A percentile compares a stretch with the other conserved stretches of the same genome.
These are phyloP conservation scores for Pseudopyricularia javanii DNA, from an alignment of 2,329 filamentous ascomycete species.

Conservation along the genomic window DNA sequence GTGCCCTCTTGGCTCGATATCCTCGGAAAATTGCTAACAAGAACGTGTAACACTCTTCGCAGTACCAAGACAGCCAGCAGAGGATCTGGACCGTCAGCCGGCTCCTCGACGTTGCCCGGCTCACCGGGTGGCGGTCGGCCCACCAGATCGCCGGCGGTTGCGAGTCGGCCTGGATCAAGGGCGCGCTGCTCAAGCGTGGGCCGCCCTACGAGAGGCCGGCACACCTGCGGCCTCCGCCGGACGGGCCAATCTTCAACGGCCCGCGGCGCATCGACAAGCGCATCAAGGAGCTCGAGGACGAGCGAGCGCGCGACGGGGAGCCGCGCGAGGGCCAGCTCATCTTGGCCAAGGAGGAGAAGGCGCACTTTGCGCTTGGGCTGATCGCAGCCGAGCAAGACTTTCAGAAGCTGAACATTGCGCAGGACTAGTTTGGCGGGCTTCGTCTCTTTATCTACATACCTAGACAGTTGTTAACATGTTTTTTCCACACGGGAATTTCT, in stretches of 20 bases:
- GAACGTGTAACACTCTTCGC: constrained; percentile 6
- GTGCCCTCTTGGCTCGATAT: neutral
- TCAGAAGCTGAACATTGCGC: constrained; percentile 44
- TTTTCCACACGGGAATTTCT: too few species aligned
- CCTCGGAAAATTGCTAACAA: neutral
- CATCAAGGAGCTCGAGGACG: constrained; percentile 32
- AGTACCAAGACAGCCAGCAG: constrained; percentile 62
- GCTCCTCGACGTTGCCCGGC: constrained; percentile 60
- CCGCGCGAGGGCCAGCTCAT: constrained; percentile 34
- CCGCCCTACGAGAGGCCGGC: constrained; percentile 53
- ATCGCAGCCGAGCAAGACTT: constrained; percentile 69
- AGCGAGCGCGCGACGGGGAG: neutral
- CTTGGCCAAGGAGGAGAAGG: constrained; percentile 47
- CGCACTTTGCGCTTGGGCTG: constrained; percentile 68
- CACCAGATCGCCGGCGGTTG: constrained; percentile 72
- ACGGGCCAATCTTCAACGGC: constrained; percentile 30
- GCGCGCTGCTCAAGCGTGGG: constrained; percentile 59
- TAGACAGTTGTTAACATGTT: too few species aligned
- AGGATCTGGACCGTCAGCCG: constrained; percentile 66
- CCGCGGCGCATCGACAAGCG: constrained; percentile 37
- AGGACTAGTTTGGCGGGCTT: constrained; percentile 7
- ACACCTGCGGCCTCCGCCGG: constrained; percentile 22
- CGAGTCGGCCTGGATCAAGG: constrained; percentile 72
- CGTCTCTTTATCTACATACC: neutral
- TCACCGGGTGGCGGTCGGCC: constrained; percentile 82